Evolutionary conservation across 805 yeast genomes (phyloP), one percentile per base, ranked within the genome.

Genomic region (Zygotorulaspora chibaensis): DNA sequence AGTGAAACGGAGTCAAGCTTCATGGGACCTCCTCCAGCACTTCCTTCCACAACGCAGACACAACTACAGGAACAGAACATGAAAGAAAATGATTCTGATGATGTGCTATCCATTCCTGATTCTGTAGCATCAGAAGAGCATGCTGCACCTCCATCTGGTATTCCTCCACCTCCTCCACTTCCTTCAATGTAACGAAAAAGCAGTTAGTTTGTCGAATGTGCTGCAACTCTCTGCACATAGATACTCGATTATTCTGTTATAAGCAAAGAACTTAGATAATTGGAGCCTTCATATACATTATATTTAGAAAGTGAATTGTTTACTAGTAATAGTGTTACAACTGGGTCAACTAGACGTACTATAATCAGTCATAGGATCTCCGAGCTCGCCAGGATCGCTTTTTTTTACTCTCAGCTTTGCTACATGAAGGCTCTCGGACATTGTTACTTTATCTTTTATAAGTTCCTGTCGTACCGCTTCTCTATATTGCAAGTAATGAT

Each of bases 401-500:
- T 23, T 15, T 31, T 36, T 35, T 6, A 3, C 29, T 20, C 10
- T 23, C n/a, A 40, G 38, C 31, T 36, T 26, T 20, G 39, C 29
- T 16, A 20, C 25, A 12, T 13, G 40, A 11, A 29, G 43, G n/a
- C 43, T 43, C 6, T 28, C 33, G 1, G 48, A 34, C 7, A 35
- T 31, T 16, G 15, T 25, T 2, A 43, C 37, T 37, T 36, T 45
- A 42, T 67, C 73, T 39, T 58, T 62, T 34, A 48, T 46, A 28
- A 71, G 42, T 45, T 67, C 72, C 11, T 56, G 45, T n/a, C 47
- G 45, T 9, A 71, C 57, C 35, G 65, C 60, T 17, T 58, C 68
- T 58, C 71, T 74, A 39, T 75, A 78, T 42, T 75, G 79, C 13
- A 55, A 61, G 51, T 80, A 81, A 8, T 73, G 78, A 11, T 73